Percentiles rank a stretch among this genome's conserved stretches.
Evolutionary conservation across 352 stramenopile genomes (phyloP).

Genomic region (Pythium monospermum): DNA sequence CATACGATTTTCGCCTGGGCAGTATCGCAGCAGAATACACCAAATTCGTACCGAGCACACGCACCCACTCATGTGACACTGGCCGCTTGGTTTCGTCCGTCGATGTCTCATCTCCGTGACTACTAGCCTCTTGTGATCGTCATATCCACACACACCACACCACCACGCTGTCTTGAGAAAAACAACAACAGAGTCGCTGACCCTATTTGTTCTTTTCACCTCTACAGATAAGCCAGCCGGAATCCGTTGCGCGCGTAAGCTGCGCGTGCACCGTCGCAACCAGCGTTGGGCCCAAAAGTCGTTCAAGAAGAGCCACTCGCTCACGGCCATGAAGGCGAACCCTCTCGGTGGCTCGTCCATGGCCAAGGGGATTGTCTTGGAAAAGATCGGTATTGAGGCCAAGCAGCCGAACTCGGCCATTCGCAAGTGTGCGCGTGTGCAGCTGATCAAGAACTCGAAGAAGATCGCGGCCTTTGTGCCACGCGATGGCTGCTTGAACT

Average conservation of each 20-base stretch:
- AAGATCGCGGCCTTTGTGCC: constrained; percentile 99
- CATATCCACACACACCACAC: too few relatives aligned
- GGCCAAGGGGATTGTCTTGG: constrained; percentile 99
- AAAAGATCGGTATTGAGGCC: constrained; percentile 99
- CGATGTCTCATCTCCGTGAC: too few relatives aligned
- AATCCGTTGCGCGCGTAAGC: constrained; percentile 99
- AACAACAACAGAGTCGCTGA: too few relatives aligned
- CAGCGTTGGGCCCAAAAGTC: constrained; percentile 98
- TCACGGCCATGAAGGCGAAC: constrained; percentile 99
- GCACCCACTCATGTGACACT: too few relatives aligned
- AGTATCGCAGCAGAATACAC: too few relatives aligned
- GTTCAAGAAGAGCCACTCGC: constrained; percentile 99
- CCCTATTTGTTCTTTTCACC: neutral
- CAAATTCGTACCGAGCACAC: too few relatives aligned
- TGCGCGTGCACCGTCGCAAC: constrained; percentile 97
- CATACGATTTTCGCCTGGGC: too few relatives aligned
- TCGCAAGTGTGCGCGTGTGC: constrained; percentile 99
- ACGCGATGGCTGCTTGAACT: constrained; percentile 99
- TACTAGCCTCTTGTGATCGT: too few relatives aligned
- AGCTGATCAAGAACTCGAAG: constrained; percentile 99
- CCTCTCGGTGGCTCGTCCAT: constrained; percentile 99
- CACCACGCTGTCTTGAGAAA: too few relatives aligned
- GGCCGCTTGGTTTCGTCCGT: too few relatives aligned
- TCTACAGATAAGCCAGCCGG: constrained; percentile 96
- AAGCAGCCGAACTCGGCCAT: constrained; percentile 99